Base-by-base conservation (phyloP, 1,139 yeast genomes). In the Pichia kudriavzevii region DNA sequence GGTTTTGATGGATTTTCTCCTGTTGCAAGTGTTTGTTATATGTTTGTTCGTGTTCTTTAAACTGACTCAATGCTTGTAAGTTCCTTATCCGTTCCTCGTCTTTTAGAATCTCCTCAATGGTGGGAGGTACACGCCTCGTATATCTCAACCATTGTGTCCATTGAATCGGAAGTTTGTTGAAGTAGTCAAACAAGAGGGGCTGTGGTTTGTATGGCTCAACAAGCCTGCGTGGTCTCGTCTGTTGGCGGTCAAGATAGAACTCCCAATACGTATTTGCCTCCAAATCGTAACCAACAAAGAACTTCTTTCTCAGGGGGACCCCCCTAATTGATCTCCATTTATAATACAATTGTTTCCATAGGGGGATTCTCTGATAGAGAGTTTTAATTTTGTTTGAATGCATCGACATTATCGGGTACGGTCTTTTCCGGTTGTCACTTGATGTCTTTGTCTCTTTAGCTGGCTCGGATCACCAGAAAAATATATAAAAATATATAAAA, bases 231-330 rank as follows among this genome's bases (percentile, higher is more conserved):
- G 72, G 60, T 38, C 71, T 50, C 30, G 59, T 57, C 47, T 39
- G 30, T 7, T 45, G 61, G 14, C 36, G 76, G 43, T 72, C 77
- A 9, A 63, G 50, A 31, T 69, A 66, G 57, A 80, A 77, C 54
- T 83, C 94, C 94, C 94, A 83, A 57, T 78, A 83, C 3, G 91
- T 77, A 54, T 83, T 83, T 4, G 93, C 94, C 31, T 75, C 76
- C 14, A 83, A 63, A 51, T 83, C 94, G 52, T 81, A 82, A 8
- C 94, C 66, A 41, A 72, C 59, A 43, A 75, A 74, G 48, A 69
- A 75, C 50, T 60, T 62, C 41, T 61, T 63, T 22, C 64, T 36
- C 56, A 80, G 75, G 0, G 94, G 94, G 5, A 82, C 67, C 35
- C 64, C 72, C 27, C 79, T 58, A 8, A 79, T 59, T 0, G 87